phyloP scores from a whole-genome alignment of 179 eudicot species.

The Carnegiea gigantea region DNA sequence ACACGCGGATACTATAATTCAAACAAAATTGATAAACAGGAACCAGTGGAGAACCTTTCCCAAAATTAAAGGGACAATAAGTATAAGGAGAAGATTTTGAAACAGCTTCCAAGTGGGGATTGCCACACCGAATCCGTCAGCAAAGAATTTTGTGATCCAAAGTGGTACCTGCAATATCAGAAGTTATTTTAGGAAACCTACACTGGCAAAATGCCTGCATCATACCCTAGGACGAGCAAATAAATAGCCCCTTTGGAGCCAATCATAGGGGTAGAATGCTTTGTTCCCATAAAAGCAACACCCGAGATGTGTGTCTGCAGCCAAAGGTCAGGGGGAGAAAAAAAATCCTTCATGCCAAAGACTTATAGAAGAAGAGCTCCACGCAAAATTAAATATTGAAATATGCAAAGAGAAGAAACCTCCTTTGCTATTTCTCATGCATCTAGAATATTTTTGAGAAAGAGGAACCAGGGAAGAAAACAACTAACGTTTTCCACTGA shows the following conservation, averaged over 20 bases:
- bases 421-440: neutral
- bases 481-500: neutral
- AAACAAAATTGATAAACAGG: neutral
- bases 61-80: slow-evolving; percentile 38
- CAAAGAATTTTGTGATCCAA: slow-evolving; percentile 40
- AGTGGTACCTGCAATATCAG: slow-evolving; percentile 37
- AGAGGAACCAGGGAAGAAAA: neutral
- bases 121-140: slow-evolving; percentile 40
- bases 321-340: neutral
- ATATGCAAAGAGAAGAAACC: neutral
- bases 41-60: slow-evolving; percentile 36
- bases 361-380: neutral
- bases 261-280: neutral
- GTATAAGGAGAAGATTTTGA: slow-evolving; percentile 37
- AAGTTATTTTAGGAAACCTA: neutral
- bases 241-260: neutral
- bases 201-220: neutral
- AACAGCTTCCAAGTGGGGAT: slow-evolving; percentile 39
- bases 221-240: neutral
- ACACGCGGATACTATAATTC: neutral
- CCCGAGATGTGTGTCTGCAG: neutral
- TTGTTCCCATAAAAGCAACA: neutral
- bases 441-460: neutral
- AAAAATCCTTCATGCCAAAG: neutral
- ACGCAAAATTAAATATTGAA: neutral